Evolutionary conservation across 495 filamentous ascomycete species (phyloP).

Genomic region (Penicillium ochrochloron): DNA sequence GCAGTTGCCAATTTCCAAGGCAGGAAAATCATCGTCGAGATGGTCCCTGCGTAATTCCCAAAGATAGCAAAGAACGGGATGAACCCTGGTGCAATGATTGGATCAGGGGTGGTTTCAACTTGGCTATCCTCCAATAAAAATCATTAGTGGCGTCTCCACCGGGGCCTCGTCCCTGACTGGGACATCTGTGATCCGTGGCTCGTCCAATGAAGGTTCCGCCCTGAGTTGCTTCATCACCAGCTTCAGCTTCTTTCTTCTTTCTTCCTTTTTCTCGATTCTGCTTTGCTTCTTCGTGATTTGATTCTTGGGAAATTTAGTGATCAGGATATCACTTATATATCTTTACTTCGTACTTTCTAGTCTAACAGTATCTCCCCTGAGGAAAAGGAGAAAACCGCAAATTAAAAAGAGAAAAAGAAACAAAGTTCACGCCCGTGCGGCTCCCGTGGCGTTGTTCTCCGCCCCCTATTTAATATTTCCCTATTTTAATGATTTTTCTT

Average conservation of each 20-base stretch:
- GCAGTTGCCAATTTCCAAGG: background rate
- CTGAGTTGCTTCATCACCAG: conserved; percentile 13
- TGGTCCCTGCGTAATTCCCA: background rate
- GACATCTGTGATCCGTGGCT: conserved; percentile 9
- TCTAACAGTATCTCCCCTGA: background rate
- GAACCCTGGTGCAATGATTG: background rate
- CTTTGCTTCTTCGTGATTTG: background rate
- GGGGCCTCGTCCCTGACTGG: conserved; percentile 8
- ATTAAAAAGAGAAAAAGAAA: background rate
- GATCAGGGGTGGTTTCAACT: background rate
- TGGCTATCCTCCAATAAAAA: conserved; percentile 10
- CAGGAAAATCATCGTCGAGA: background rate
- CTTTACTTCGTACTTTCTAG: too few species aligned
- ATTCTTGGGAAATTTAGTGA: background rate
- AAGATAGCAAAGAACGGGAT: conserved; percentile 2
- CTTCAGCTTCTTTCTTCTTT: conserved; percentile 14
- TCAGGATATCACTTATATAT: background rate
- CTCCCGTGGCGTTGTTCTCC: background rate
- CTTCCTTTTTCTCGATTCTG: background rate
- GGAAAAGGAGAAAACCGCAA: background rate
- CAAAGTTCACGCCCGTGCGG: conserved; percentile 2
- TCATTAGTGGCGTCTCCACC: background rate
- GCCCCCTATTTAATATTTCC: conserved; percentile 20
- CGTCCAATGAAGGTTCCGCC: conserved; percentile 12
- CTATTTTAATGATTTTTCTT: conserved; percentile 19